A percentile compares a stretch with the other conserved stretches of the same genome.
phyloP scores from a whole-genome alignment of 2,329 filamentous ascomycete genomes.

The Pestalotiopsis sp. region DNA sequence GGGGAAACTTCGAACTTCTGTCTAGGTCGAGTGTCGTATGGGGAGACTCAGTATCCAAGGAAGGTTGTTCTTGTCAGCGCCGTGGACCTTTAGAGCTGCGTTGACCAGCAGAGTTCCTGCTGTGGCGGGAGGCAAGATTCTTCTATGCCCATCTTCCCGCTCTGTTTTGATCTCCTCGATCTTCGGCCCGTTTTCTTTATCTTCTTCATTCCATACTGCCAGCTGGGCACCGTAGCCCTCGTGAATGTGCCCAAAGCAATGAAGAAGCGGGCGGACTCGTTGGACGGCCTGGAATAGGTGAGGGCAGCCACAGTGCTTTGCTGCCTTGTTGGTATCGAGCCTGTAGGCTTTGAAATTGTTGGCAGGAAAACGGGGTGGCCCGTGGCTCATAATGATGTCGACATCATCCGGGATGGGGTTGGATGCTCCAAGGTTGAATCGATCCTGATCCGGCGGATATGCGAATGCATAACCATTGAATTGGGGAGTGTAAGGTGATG shows the following conservation, averaged over 20 bases:
- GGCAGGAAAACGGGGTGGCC: conserved; percentile 34
- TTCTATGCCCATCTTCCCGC: not conserved
- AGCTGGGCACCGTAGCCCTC: conserved; percentile 51
- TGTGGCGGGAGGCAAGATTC: not conserved
- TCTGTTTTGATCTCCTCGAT: not conserved
- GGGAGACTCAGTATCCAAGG: not conserved
- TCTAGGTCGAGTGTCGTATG: not conserved
- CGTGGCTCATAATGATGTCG: conserved; percentile 43
- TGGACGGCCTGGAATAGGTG: conserved; percentile 53
- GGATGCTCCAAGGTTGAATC: conserved; percentile 24
- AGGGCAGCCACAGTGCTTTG: conserved; percentile 48
- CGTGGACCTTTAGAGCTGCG: not conserved
- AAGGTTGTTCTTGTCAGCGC: not conserved
- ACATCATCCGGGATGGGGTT: conserved; percentile 26
- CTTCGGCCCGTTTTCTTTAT: not conserved
- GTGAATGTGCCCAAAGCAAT: conserved; percentile 67
- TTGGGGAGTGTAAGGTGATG: conserved; percentile 34
- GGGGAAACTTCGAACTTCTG: not conserved
- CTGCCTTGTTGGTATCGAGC: conserved; percentile 17
- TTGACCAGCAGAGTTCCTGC: not conserved
- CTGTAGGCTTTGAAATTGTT: conserved; percentile 12
- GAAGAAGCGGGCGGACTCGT: conserved; percentile 53
- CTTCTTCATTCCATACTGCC: conserved; percentile 34
- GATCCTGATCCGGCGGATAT: conserved; percentile 28
- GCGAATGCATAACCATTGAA: conserved; percentile 32